phyloP scores from a whole-genome alignment of 1,284 basidiomycete species.

The Rhodotorula sp. region DNA sequence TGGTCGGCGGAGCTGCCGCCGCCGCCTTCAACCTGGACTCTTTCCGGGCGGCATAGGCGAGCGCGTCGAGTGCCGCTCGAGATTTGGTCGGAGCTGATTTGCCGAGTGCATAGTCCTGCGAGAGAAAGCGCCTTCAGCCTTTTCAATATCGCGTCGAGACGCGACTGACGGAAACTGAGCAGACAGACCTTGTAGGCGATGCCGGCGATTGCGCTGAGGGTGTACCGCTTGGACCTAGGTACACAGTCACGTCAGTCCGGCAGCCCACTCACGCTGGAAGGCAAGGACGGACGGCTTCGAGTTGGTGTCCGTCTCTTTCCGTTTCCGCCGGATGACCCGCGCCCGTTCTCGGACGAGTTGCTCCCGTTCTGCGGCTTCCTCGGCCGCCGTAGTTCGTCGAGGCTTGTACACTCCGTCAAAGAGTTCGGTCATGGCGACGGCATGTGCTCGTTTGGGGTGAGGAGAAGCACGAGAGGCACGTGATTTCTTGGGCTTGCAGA shows the following conservation, averaged over 20 bases:
- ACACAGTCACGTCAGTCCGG: not conserved
- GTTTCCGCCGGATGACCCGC: not conserved
- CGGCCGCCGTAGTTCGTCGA: not conserved
- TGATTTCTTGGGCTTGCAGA: not conserved
- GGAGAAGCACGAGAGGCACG: not conserved
- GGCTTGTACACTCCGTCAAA: constrained; percentile 14
- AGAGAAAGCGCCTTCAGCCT: too few relatives aligned
- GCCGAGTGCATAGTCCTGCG: constrained; percentile 29
- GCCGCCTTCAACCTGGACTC: not conserved
- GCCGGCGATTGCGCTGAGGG: constrained; percentile 11
- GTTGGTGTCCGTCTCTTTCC: not conserved
- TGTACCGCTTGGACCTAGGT: constrained; percentile 1
- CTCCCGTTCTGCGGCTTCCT: not conserved
- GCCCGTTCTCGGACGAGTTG: not conserved
- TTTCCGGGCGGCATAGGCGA: constrained; percentile 3
- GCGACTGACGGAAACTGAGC: not conserved
- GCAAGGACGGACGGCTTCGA: not conserved
- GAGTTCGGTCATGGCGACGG: not conserved
- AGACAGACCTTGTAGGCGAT: constrained; percentile 16
- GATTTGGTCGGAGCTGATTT: not conserved
- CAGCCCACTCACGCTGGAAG: not conserved
- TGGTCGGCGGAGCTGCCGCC: not conserved
- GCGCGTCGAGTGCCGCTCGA: constrained; percentile 13
- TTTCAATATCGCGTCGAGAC: constrained; percentile 1
- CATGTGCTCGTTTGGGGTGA: too few relatives aligned